Base-by-base conservation (phyloP, 352 stramenopile species). In the Globisporangium takayamanum region DNA sequence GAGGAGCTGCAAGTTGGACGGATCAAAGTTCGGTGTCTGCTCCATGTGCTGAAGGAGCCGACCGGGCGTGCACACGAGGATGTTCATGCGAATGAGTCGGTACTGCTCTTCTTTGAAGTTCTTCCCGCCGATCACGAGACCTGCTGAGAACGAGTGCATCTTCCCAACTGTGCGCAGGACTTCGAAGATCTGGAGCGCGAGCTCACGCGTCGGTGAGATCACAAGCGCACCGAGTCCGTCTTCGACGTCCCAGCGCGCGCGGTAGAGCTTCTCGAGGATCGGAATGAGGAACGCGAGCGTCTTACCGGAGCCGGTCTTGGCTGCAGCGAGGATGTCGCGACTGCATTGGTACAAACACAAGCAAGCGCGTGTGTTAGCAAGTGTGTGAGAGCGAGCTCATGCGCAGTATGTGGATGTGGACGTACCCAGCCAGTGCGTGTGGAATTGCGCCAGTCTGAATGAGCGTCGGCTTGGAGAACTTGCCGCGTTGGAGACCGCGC, bases 151-250 rank as follows among this genome's bases (percentile, higher is more conserved):
- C 53, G 76, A 78, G 73, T 99, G 97, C 47, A 88, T 80, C 55
- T 97, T 98, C 48, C 97, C 97, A 7, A 99, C 87, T 18, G 83
- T 85, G 15, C 96, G 88, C 50, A 99, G 75, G 26, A 99, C 97
- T 61, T 99, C 95, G 71, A 99, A 99, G 66, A 98, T 99, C 84
- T 99, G 97, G 45, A 99, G 78, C 47, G 97, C 97, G 18, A 99
- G 74, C 74, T 99, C 98, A 55, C 98, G 86, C 53, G 97, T 99
- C 0, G 98, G 98, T 11, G 95, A 98, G 56, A 99, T 97, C 10
- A 99, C 74, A 30, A 99, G 80, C 6, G 92, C 97, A 41, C 94
- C 97, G 15, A 99, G 81, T 30, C 97, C 97, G 69, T 99, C 97
- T 49, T 94, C 84, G 10, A 80, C 67, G 37, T 80, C 76, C 91